phyloP scores from a whole-genome alignment of 352 stramenopile species.

The Phytopythium sindhum region DNA sequence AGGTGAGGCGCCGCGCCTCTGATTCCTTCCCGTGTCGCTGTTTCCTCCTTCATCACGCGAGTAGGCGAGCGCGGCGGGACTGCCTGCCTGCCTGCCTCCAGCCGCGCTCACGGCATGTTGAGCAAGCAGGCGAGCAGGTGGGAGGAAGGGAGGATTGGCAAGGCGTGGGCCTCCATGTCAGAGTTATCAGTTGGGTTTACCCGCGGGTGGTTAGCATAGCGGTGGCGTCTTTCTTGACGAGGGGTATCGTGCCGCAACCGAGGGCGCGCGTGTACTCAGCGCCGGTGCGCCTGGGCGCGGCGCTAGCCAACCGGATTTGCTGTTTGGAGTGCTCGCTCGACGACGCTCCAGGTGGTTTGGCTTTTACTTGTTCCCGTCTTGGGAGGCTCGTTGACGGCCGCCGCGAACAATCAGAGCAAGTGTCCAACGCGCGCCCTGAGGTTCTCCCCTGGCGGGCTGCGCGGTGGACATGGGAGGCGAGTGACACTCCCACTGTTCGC shows the following conservation, averaged over 20 bases:
- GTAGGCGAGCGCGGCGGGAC: not conserved
- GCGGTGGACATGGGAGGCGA: not conserved
- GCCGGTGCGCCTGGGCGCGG: no score
- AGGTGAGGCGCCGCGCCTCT: not conserved
- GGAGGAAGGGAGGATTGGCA: not conserved
- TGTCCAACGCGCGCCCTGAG: not conserved
- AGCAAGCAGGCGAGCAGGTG: not conserved
- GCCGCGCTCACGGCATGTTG: not conserved
- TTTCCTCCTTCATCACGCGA: not conserved
- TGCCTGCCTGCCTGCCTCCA: not conserved
- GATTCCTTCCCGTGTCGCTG: not conserved
- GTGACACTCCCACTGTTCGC: not conserved
- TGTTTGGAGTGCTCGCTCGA: no score
- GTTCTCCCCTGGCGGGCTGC: not conserved
- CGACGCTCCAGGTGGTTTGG: no score
- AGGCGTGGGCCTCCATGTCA: constrained; percentile 3
- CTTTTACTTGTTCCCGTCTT: no score
- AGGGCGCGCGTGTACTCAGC: no score
- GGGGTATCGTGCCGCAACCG: no score
- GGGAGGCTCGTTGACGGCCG: not conserved
- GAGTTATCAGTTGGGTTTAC: not conserved
- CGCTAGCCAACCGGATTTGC: no score
- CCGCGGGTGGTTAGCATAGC: not conserved
- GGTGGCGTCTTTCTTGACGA: not conserved
- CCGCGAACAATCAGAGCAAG: not conserved